A percentile compares a stretch with the other conserved stretches of the same genome.
Evolutionary conservation across 2,329 filamentous ascomycete species (phyloP).

Genomic region (Colletotrichum lindemuthianum): DNA sequence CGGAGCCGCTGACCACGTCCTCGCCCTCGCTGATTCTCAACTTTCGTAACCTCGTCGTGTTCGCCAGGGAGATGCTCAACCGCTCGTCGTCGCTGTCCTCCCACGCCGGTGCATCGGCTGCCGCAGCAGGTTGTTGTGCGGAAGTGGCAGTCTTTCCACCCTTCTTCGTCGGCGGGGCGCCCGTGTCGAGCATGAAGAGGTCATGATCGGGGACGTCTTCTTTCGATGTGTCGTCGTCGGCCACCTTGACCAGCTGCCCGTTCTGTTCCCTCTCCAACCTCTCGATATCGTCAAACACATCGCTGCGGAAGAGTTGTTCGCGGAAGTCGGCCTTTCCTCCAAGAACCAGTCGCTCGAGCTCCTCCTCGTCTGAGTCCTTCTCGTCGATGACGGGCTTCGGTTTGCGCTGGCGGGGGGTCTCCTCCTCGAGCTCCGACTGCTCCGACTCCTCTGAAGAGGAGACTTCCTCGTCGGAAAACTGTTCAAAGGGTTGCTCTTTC

Average conservation of each 20-base stretch:
- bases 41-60: conserved; percentile 81
- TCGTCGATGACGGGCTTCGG: conserved; percentile 52
- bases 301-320: conserved; percentile 72
- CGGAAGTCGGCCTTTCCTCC: conserved; percentile 87
- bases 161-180: conserved; percentile 54
- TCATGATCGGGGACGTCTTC: conserved; percentile 78
- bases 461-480: conserved; percentile 35
- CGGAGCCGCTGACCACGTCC: conserved; percentile 85
- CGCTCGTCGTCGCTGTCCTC: conserved; percentile 96
- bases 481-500: conserved; percentile 36
- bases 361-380: conserved; percentile 85
- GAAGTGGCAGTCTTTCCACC: conserved; percentile 40
- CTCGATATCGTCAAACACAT: conserved; percentile 48
- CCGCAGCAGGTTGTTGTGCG: conserved; percentile 35
- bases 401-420: conserved; percentile 38
- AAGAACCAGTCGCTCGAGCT: conserved; percentile 88
- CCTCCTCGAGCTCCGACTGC: conserved; percentile 42
- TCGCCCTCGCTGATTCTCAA: conserved; percentile 83
- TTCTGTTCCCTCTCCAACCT: conserved; percentile 44
- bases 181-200: conserved; percentile 85
- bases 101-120: conserved; percentile 73
- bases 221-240: conserved; percentile 58
- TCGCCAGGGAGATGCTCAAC: conserved; percentile 82
- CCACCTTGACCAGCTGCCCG: conserved; percentile 40
- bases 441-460: conserved; percentile 31